phyloP scores from a whole-genome alignment of 2,329 filamentous ascomycete genomes.

The Periconia sp. region DNA sequence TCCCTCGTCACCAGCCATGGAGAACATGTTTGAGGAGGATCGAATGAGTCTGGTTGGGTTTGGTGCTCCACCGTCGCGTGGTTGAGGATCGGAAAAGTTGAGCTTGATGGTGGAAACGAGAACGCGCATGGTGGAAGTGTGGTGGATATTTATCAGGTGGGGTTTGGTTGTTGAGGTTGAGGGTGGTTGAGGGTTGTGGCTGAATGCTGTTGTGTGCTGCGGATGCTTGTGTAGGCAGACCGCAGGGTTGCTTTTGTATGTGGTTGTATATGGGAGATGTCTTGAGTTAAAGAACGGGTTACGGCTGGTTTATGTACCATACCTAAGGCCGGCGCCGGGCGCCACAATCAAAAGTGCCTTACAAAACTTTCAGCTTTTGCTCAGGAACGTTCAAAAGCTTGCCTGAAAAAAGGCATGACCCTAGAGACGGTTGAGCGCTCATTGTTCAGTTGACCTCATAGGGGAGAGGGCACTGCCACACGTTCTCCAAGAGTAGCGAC shows the following conservation, averaged over 20 bases:
- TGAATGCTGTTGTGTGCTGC: conserved; percentile 17
- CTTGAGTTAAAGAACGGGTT: conserved; percentile 21
- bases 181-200: conserved; percentile 17
- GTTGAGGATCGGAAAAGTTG: conserved; percentile 27
- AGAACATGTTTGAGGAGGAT: conserved; percentile 22
- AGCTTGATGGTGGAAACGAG: conserved; percentile 13
- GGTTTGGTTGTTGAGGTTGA: conserved; percentile 8
- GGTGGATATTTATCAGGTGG: conserved; percentile 11
- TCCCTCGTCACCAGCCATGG: conserved; percentile 18
- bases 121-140: conserved; percentile 23
- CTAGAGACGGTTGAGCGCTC: too few species aligned
- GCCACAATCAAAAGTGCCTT: conserved; percentile 26
- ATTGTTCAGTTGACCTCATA: too few species aligned
- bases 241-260: conserved; percentile 13
- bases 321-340: conserved; percentile 34
- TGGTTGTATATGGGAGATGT: conserved; percentile 5
- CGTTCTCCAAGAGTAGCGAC: conserved; percentile 16
- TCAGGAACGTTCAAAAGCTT: conserved; percentile 33
- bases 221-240: conserved; percentile 18
- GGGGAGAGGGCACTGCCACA: conserved; percentile 32
- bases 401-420: too few species aligned
- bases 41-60: conserved; percentile 23
- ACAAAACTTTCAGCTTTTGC: conserved; percentile 19
- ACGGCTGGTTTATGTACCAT: conserved; percentile 25
- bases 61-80: conserved; percentile 42